Evolutionary conservation across 306 rosid species (phyloP).

Genomic region (Cucurbita argyrosperma): DNA sequence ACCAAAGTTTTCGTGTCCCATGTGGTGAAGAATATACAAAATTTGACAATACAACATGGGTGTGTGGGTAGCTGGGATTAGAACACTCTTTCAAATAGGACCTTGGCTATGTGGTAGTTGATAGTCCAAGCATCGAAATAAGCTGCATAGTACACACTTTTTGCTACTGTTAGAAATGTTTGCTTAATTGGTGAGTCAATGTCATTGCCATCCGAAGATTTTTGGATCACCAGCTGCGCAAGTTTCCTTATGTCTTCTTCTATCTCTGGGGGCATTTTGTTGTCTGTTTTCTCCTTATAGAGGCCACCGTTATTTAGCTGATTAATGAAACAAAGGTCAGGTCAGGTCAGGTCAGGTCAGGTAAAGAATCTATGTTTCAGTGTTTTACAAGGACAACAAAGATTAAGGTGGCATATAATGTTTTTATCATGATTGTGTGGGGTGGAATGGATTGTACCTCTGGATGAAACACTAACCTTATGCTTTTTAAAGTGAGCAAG

Average conservation of each 20-base stretch:
- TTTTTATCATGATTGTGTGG: not conserved
- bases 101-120: conserved; percentile 57
- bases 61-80: conserved; percentile 12
- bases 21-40: conserved; percentile 4
- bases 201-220: conserved; percentile 14
- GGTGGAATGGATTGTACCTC: not conserved
- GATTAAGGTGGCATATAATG: not conserved
- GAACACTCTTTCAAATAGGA: conserved; percentile 58
- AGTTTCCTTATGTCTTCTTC: conserved; percentile 72
- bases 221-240: conserved; percentile 39
- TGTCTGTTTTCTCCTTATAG: not conserved
- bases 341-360: not conserved
- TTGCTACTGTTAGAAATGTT: conserved; percentile 49
- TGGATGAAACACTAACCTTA: conserved; percentile 34
- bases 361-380: not conserved
- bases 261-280: conserved; percentile 15
- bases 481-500: conserved; percentile 34
- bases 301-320: conserved; percentile 29
- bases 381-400: not conserved
- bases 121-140: conserved; percentile 44
- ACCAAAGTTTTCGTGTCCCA: conserved; percentile 4
- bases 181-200: conserved; percentile 45
- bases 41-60: not conserved
- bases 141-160: conserved; percentile 56
- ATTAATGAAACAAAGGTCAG: not conserved